Evolutionary conservation across 495 filamentous ascomycete species (phyloP).

Genomic region (Podospora appendiculata): DNA sequence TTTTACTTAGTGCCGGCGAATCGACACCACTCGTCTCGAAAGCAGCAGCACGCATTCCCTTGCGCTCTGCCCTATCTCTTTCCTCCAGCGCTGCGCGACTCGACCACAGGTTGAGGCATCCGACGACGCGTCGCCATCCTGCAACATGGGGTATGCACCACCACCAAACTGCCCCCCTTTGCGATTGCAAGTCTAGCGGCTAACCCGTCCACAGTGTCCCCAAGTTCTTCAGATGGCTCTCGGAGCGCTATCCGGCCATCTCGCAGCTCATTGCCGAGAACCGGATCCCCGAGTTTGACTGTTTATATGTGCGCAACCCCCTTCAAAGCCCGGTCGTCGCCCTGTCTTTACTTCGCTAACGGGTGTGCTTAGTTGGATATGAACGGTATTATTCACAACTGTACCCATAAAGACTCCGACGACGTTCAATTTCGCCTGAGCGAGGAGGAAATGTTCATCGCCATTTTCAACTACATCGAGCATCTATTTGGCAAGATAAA

Average conservation of each 20-base stretch:
- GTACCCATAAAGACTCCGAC: constrained; percentile 91
- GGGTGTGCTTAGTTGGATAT: constrained; percentile 64
- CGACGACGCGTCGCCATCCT: not conserved
- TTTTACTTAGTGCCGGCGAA: constrained; percentile 28
- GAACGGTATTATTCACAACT: constrained; percentile 99
- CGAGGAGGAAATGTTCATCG: constrained; percentile 98
- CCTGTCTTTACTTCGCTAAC: constrained; percentile 10
- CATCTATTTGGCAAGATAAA: constrained; percentile 98
- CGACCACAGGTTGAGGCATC: not conserved
- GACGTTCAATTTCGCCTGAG: constrained; percentile 87
- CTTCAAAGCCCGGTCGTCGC: not conserved
- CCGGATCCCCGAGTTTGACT: constrained; percentile 98
- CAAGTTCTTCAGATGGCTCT: constrained; percentile 91
- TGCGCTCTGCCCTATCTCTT: too few species aligned
- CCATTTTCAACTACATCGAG: constrained; percentile 99
- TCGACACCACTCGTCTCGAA: not conserved
- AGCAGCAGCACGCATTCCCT: too few species aligned
- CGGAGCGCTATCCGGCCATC: constrained; percentile 97
- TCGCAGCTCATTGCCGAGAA: constrained; percentile 98
- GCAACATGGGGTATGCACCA: constrained; percentile 18
- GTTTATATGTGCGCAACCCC: constrained; percentile 63
- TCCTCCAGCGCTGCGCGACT: too few species aligned
- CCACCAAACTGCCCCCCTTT: not conserved
- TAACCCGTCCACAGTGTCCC: constrained; percentile 65
- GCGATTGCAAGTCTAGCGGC: too few species aligned